These are phyloP conservation scores for Oidium heveae DNA, from an alignment of 2,329 filamentous ascomycete species.

Conservation along the genomic window DNA sequence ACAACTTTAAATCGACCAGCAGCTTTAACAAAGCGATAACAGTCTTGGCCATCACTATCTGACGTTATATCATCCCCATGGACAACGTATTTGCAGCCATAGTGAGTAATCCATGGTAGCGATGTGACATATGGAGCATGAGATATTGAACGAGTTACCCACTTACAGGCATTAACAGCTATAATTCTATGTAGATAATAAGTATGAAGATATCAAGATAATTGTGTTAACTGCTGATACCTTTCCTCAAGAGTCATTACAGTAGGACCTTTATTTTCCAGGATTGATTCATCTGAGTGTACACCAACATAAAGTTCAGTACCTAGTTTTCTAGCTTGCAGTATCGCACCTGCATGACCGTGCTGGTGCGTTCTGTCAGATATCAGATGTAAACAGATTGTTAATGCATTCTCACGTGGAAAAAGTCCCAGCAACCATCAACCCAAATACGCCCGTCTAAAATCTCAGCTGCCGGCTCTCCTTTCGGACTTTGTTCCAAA, in stretches of 20 bases:
- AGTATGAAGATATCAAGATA: constrained; percentile 2
- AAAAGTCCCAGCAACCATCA: constrained; percentile 97
- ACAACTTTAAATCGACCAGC: constrained; percentile 90
- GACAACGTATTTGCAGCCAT: constrained; percentile 84
- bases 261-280: constrained; percentile 91
- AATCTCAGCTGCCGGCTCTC: constrained; percentile 12
- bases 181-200: constrained; percentile 32
- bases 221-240: constrained; percentile 17
- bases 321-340: constrained; percentile 82
- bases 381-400: neutral
- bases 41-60: constrained; percentile 79
- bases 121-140: constrained; percentile 86
- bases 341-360: constrained; percentile 85
- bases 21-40: constrained; percentile 91
- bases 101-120: constrained; percentile 82
- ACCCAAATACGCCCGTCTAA: constrained; percentile 69
- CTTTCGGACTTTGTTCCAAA: neutral
- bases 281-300: constrained; percentile 84
- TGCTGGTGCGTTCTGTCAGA: constrained; percentile 15
- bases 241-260: constrained; percentile 89
- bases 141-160: constrained; percentile 65
- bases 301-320: constrained; percentile 75
- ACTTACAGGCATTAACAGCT: constrained; percentile 83
- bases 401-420: constrained; percentile 52
- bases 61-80: constrained; percentile 96